A percentile compares a stretch with the other conserved stretches of the same genome.
phyloP scores from a whole-genome alignment of 805 yeast genomes.

The Millerozyma acaciae region DNA sequence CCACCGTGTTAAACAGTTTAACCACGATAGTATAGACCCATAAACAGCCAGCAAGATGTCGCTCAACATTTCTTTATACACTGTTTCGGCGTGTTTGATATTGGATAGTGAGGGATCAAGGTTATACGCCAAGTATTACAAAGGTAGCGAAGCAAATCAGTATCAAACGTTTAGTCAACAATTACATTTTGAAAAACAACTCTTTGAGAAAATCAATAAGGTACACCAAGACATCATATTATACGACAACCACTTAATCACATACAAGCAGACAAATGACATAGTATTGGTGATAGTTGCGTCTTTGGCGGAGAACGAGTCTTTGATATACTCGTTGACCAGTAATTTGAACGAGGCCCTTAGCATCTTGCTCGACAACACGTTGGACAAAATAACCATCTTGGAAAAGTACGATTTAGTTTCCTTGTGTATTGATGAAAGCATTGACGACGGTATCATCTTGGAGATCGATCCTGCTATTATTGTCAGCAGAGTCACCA shows the following conservation, averaged over 20 bases:
- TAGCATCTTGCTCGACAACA: conserved; percentile 64
- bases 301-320: conserved; percentile 78
- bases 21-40: neutral
- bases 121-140: conserved; percentile 80
- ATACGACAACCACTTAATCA: conserved; percentile 72
- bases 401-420: conserved; percentile 84
- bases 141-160: conserved; percentile 50
- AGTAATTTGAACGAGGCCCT: conserved; percentile 78
- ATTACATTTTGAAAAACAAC: conserved; percentile 65
- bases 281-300: conserved; percentile 69
- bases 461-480: conserved; percentile 85
- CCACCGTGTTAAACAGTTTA: conserved; percentile 6
- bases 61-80: conserved; percentile 62
- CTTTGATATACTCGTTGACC: conserved; percentile 68
- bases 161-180: conserved; percentile 57
- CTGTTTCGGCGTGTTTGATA: conserved; percentile 75
- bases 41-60: conserved; percentile 27
- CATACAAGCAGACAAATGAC: conserved; percentile 85
- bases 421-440: conserved; percentile 83
- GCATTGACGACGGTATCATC: conserved; percentile 89
- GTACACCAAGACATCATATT: conserved; percentile 76
- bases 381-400: conserved; percentile 74
- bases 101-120: conserved; percentile 80
- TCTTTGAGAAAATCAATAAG: conserved; percentile 75
- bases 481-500: conserved; percentile 88